These are phyloP conservation scores for Penicillium antarcticum DNA, from an alignment of 495 filamentous ascomycete genomes.

Conservation along the genomic window DNA sequence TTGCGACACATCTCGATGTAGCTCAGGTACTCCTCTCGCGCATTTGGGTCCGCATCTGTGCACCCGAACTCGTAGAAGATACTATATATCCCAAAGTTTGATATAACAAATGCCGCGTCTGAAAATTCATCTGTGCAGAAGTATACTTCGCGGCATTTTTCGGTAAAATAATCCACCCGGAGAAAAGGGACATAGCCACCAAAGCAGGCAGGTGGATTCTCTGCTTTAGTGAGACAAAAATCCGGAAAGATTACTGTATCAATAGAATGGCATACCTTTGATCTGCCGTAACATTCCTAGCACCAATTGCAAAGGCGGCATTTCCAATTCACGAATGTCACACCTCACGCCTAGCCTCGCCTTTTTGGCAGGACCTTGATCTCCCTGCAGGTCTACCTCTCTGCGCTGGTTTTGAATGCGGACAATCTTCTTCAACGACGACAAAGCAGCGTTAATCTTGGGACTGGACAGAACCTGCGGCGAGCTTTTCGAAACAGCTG, in stretches of 20 bases:
- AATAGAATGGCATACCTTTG: conserved; percentile 31
- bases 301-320: conserved; percentile 54
- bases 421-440: conserved; percentile 55
- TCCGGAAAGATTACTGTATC: not conserved
- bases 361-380: conserved; percentile 41
- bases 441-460: conserved; percentile 54
- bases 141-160: conserved; percentile 57
- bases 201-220: conserved; percentile 20
- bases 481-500: conserved; percentile 52
- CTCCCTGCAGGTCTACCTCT: conserved; percentile 34
- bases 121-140: conserved; percentile 57
- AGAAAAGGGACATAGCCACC: conserved; percentile 38
- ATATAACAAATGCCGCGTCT: conserved; percentile 51
- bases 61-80: conserved; percentile 51
- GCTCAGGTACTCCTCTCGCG: conserved; percentile 31
- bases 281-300: conserved; percentile 47
- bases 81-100: conserved; percentile 55
- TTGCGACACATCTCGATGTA: conserved; percentile 47
- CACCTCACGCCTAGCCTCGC: conserved; percentile 33
- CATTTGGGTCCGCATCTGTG: conserved; percentile 22
- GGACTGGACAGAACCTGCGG: conserved; percentile 42
- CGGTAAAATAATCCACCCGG: conserved; percentile 51
- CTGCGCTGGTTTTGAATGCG: conserved; percentile 42
- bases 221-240: conserved; percentile 9
- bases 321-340: conserved; percentile 46